Conservation (phyloP, 2,329 filamentous ascomycete species). For the Trichoderma sp. region DNA sequence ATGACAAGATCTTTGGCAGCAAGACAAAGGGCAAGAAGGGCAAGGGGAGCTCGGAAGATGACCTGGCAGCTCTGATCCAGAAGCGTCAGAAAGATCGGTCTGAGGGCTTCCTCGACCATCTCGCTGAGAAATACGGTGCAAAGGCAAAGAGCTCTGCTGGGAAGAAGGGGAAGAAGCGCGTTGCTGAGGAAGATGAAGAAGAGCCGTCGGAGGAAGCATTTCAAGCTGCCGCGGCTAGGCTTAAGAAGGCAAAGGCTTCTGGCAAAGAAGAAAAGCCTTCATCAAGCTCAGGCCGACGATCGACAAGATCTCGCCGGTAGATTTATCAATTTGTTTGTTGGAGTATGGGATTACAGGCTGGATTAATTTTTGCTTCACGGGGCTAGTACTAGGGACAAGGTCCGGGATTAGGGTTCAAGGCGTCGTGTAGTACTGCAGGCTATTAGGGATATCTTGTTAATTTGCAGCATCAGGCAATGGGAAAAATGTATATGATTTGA, state of each 20-base stretch:
- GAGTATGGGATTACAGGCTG: not conserved
- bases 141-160: constrained; percentile 43
- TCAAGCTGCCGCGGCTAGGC: constrained; percentile 55
- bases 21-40: constrained; percentile 48
- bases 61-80: constrained; percentile 73
- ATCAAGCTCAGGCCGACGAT: constrained; percentile 3
- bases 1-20: constrained; percentile 66
- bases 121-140: constrained; percentile 75
- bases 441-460: not conserved
- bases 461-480: not conserved
- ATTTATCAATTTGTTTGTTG: not conserved
- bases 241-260: constrained; percentile 37
- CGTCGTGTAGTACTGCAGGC: constrained; percentile 1
- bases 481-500: not conserved
- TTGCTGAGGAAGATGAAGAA: constrained; percentile 59
- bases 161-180: constrained; percentile 56
- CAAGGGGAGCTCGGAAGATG: constrained; percentile 51
- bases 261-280: not conserved
- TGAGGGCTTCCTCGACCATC: constrained; percentile 65
- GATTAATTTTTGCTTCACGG: not conserved
- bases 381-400: not conserved
- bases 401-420: not conserved
- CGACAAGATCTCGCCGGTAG: constrained; percentile 22
- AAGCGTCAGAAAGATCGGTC: constrained; percentile 65
- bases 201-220: constrained; percentile 64